These are phyloP conservation scores for Terana coerulea DNA, from an alignment of 768 basidiomycete species.

Conservation along the genomic window DNA sequence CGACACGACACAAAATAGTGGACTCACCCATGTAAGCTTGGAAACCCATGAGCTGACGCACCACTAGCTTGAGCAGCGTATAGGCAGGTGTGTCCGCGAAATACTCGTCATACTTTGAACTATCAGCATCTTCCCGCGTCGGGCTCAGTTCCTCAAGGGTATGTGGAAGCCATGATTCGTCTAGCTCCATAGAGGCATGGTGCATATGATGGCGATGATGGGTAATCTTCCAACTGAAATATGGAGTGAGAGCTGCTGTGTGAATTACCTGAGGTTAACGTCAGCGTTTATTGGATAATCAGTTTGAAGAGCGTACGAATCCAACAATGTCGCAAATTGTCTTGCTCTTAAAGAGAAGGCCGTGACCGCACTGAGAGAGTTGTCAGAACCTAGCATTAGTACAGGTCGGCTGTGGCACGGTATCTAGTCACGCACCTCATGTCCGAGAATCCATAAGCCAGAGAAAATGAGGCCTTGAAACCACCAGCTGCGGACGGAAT, in stretches of 20 bases:
- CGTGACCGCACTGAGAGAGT: conserved; percentile 19
- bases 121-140: neutral
- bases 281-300: neutral
- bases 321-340: conserved; percentile 19
- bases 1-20: neutral
- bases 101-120: conserved; percentile 10
- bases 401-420: no score
- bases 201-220: conserved; percentile 13
- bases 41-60: conserved; percentile 17
- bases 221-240: conserved; percentile 28
- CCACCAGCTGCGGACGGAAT: conserved; percentile 18
- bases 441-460: conserved; percentile 23
- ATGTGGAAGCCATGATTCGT: conserved; percentile 15
- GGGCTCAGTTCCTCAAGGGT: conserved; percentile 2
- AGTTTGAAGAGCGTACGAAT: conserved; percentile 3
- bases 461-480: conserved; percentile 22
- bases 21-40: conserved; percentile 17
- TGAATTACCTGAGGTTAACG: conserved; percentile 1
- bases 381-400: no score
- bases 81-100: conserved; percentile 18
- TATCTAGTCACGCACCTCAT: conserved; percentile 16
- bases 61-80: conserved; percentile 7
- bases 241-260: conserved; percentile 16
- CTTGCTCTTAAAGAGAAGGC: conserved; percentile 16
- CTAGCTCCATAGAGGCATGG: conserved; percentile 11